Evolutionary conservation across 805 yeast species (phyloP).

Genomic region (Yamadazyma insecticola): DNA sequence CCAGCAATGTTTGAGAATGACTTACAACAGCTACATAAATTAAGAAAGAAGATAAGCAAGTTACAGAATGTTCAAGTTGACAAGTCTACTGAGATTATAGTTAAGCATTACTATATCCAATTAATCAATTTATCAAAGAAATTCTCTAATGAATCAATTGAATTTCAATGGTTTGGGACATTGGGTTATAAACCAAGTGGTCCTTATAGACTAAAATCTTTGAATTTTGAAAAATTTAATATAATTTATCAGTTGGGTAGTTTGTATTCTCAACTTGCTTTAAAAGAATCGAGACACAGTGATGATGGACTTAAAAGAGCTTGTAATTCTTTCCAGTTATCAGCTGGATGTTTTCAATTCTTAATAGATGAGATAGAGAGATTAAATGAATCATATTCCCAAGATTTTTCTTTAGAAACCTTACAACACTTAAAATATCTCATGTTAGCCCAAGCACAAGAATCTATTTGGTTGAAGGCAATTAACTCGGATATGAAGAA

Average conservation of each 20-base stretch:
- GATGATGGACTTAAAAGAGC: constrained; percentile 58
- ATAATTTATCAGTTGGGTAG: constrained; percentile 68
- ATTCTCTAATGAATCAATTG: constrained; percentile 59
- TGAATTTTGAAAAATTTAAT: constrained; percentile 58
- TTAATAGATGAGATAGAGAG: constrained; percentile 4
- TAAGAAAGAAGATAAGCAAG: constrained; percentile 40
- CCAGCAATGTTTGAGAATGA: constrained; percentile 29
- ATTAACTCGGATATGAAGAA: constrained; percentile 45
- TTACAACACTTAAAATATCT: constrained; percentile 46
- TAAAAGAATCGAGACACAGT: constrained; percentile 37
- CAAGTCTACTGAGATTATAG: constrained; percentile 30
- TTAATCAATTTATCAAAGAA: constrained; percentile 44
- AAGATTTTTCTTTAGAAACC: constrained; percentile 43
- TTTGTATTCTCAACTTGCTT: constrained; percentile 53
- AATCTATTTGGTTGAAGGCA: constrained; percentile 78
- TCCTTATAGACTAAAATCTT: constrained; percentile 42
- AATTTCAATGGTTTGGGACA: constrained; percentile 72
- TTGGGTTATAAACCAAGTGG: constrained; percentile 52
- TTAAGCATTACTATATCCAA: constrained; percentile 45
- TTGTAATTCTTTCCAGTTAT: constrained; percentile 59
- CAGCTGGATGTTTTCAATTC: constrained; percentile 62
- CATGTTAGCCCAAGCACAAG: constrained; percentile 84
- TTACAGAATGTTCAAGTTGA: constrained; percentile 23
- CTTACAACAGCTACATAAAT: constrained; percentile 27
- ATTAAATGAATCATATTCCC: constrained; percentile 1